Base-by-base conservation (phyloP, 1,139 yeast species). In the Candida sp. region DNA sequence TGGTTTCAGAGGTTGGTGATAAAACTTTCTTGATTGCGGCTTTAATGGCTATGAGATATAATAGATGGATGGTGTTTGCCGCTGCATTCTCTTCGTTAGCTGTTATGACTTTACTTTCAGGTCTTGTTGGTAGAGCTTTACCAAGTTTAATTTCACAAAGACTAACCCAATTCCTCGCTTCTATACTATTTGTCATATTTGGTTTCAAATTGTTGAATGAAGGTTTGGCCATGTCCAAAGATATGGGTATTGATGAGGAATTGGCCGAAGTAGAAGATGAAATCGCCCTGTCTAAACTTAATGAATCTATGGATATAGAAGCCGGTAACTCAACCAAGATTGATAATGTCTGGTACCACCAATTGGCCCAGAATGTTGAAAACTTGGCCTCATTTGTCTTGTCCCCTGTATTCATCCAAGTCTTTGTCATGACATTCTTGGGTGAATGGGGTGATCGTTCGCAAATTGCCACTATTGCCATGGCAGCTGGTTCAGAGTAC, bases 391-490 rank as follows among this genome's bases (percentile, higher is more conserved):
- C 81, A 3, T 78, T 83, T 47, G 68, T 90, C 12, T 71, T 93
- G 43, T 86, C 96, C 5, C 99, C 99, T 2, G 70, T 84, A 12
- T 93, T 96, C 91, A 86, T 91, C 53, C 97, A 93, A 68, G 95
- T 93, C 4, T 93, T 93, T 61, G 82, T 84, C 43, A 91, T 95
- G 98, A 89, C 97, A 2, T 95, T 95, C 63, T 72, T 93, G 45
- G 99, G 97, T 46, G 99, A 93, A 70, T 90, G 98, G 96, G 99
- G 99, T 41, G 99, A 93, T 64, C 82, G 99, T 58, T 90, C 97
- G 11, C 99, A 93, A 68, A 89, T 93, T 43, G 97, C 98, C 33
- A 95, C 97, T 36, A 90, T 93, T 57, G 99, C 99, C 42, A 87
- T 93, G 95, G 98, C 98, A 40, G 97, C 99, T 1, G 97, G 97